Evolutionary conservation across 2,329 filamentous ascomycete genomes (phyloP), one percentile per base, ranked within the genome.

Genomic region (Paecilomyces niveus): DNA sequence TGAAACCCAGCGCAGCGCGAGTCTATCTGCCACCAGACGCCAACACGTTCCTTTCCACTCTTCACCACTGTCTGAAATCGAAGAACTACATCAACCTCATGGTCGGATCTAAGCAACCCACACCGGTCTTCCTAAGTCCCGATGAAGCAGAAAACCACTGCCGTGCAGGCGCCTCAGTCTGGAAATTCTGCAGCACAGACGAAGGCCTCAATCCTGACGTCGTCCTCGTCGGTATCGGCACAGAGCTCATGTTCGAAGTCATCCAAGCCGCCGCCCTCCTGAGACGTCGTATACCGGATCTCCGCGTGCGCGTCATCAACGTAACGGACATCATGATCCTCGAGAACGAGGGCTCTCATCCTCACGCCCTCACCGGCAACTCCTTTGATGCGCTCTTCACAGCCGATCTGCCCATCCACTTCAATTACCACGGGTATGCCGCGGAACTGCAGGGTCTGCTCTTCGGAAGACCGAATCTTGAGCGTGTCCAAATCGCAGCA

Each of bases 351-450:
- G 78, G 79, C 0, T 66, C 72, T 1, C 85, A 89, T 61, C 85
- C 85, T 0, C 85, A 88, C 63, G 77, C 83, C 0, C 72, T 89
- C 39, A 77, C 73, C 0, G 70, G 72, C 3, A 73, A 80, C 1
- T 77, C 76, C 0, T 89, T 87, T 64, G 68, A 77, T 22, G 74
- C 78, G 3, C 70, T 87, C 33, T 88, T 88, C 67, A 86, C 85
- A 0, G 58, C 71, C 0, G 80, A 87, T 62, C 74, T 70, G 24
- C 78, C 79, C 0, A 75, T 88, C 5, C 80, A 84, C 66, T 85
- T 89, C 74, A 88, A 88, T 70, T 89, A 88, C 65, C 86, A 89
- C 63, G 85, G 85, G 10, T 88, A 89, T 63, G 71, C 78, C 3
- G 77, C 79, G 1, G 85, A 88, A 67, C 69, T 89, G 57, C 80